phyloP scores from a whole-genome alignment of 768 basidiomycete species.

The Tulasnella sp. region DNA sequence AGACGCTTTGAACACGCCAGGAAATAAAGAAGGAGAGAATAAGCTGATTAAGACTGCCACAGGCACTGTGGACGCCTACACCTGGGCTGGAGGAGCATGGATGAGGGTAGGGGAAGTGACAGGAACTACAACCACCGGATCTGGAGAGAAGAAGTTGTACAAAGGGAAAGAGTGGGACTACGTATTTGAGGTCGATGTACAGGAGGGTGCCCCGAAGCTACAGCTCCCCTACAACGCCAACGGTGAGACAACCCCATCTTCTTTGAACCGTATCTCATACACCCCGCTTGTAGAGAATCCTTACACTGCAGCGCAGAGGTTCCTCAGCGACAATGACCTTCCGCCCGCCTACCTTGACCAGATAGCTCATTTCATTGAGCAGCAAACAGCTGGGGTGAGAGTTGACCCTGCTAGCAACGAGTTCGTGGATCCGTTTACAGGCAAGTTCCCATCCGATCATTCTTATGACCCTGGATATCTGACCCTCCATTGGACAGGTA shows the following conservation, averaged over 20 bases:
- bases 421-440: slow-evolving; percentile 85
- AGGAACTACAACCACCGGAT: slow-evolving; percentile 65
- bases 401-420: slow-evolving; percentile 40
- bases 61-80: slow-evolving; percentile 72
- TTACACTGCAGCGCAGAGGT: slow-evolving; percentile 77
- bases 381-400: slow-evolving; percentile 70
- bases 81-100: slow-evolving; percentile 41
- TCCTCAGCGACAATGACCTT: slow-evolving; percentile 73
- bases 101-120: slow-evolving; percentile 93
- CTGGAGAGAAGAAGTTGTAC: slow-evolving; percentile 81
- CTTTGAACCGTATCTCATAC: neutral
- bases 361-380: slow-evolving; percentile 87
- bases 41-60: slow-evolving; percentile 73
- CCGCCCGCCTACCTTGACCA: slow-evolving; percentile 76
- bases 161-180: slow-evolving; percentile 95
- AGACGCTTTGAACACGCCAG: slow-evolving; percentile 76
- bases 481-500: no score
- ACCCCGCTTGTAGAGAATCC: slow-evolving; percentile 62
- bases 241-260: slow-evolving; percentile 38
- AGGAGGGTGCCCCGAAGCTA: slow-evolving; percentile 83
- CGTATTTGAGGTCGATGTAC: slow-evolving; percentile 96
- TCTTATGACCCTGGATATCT: no score
- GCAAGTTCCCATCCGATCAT: slow-evolving; percentile 28
- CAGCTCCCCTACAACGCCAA: slow-evolving; percentile 89
- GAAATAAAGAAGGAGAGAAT: slow-evolving; percentile 88